A percentile compares a stretch with the other conserved stretches of the same genome.
Evolutionary conservation across 1,139 yeast species (phyloP).

Genomic region (Candida sanyaensis): DNA sequence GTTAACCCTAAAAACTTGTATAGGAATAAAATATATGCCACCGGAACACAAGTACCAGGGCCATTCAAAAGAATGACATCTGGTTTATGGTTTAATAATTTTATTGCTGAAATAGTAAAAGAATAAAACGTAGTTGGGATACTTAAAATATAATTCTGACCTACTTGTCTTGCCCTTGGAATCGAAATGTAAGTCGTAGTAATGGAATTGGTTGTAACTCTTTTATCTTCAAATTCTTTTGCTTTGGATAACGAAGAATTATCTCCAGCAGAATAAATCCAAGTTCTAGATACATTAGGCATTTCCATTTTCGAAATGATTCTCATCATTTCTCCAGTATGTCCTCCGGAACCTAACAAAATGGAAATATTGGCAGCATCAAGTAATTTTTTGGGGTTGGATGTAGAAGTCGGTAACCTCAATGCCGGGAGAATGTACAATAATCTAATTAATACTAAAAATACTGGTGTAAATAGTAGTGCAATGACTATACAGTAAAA

Average conservation of each 20-base stretch:
- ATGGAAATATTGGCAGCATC: conserved; percentile 45
- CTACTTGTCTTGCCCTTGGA: conserved; percentile 78
- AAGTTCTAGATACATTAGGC: conserved; percentile 32
- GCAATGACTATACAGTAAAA: conserved; percentile 4
- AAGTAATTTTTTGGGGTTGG: conserved; percentile 3
- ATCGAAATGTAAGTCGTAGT: conserved; percentile 36
- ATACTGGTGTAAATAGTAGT: not conserved
- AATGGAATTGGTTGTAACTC: not conserved
- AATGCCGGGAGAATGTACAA: conserved; percentile 31
- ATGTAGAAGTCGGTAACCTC: conserved; percentile 9
- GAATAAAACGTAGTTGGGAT: conserved; percentile 51
- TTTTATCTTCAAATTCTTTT: conserved; percentile 34
- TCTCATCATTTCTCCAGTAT: conserved; percentile 92
- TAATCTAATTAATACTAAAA: conserved; percentile 6
- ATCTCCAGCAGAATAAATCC: conserved; percentile 61
- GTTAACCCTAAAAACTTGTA: conserved; percentile 56
- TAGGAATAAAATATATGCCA: conserved; percentile 62
- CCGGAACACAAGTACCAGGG: conserved; percentile 88
- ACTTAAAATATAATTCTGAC: conserved; percentile 60
- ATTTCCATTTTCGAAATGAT: conserved; percentile 46
- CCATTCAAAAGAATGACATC: conserved; percentile 76
- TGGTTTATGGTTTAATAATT: conserved; percentile 36
- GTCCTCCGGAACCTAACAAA: conserved; percentile 85
- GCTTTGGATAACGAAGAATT: conserved; percentile 55
- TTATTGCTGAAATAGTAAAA: conserved; percentile 27